Evolutionary conservation across 805 yeast species (phyloP), one percentile per base, ranked within the genome.

Genomic region (Naumovozyma dairenensis): DNA sequence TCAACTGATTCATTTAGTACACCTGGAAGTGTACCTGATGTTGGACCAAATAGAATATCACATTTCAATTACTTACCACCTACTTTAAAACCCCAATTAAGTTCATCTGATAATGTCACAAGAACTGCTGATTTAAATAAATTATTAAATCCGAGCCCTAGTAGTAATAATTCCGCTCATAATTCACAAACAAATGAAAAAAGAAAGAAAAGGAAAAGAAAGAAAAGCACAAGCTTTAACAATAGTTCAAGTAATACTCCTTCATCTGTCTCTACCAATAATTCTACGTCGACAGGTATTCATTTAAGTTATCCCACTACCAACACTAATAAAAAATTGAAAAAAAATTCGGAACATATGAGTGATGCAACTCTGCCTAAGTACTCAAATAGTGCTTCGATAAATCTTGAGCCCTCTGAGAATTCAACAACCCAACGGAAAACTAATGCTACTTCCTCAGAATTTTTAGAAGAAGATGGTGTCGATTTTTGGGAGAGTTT

Each of bases 41-140:
- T 74, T 4, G 72, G 70, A 22, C 59, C 75, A 2, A 66, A 71
- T 29, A 59, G 87, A 49, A 71, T 64, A 38, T 77, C 77, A 31
- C 92, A 80, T 60, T 80, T 80, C 62, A 80, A 79, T 52, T 79
- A 77, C 46, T 57, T 80, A 17, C 84, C 87, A 10, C 80, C 86
- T 2, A 73, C 80, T 5, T 80, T 76, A 39, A 80, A 74, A 31
- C 92, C 89, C 1, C 78, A 74, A 44, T 56, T 80, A 28, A 77
- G 66, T 16, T 75, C 83, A 1, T 74, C 82, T 0, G 63, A 60
- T 17, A 55, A 71, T n/a, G n/a, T n/a, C n/a, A 61, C 67, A 16
- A 60, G 57, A 29, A 70, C 65, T 26, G 59, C 68, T 12, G 72
- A 71, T 43, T 42, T 74, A 17, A 51, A 59, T 40, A 63, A 63